These are phyloP conservation scores for Ophiocordyceps robertsii DNA, from an alignment of 2,329 filamentous ascomycete genomes.

Conservation along the genomic window DNA sequence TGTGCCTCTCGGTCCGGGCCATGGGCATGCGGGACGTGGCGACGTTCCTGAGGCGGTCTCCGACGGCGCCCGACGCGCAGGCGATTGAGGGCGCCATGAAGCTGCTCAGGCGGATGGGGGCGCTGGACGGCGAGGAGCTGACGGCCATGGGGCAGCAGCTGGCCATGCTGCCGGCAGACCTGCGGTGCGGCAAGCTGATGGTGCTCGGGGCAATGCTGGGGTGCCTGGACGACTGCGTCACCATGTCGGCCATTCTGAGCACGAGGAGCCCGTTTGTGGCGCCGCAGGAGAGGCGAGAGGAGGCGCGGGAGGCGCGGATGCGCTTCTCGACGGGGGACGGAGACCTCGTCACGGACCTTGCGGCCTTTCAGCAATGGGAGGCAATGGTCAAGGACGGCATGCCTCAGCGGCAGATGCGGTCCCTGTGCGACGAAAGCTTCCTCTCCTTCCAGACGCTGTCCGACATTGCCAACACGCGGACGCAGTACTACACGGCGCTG, in stretches of 20 bases:
- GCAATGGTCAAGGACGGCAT: slow-evolving; percentile 45
- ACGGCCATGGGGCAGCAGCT: slow-evolving; percentile 86
- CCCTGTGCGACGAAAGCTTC: slow-evolving; percentile 78
- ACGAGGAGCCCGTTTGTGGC: slow-evolving; percentile 77
- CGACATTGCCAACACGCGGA: slow-evolving; percentile 76
- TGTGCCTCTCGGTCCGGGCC: slow-evolving; percentile 86
- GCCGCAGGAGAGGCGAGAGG: slow-evolving; percentile 69
- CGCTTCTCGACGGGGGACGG: slow-evolving; percentile 67
- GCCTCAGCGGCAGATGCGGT: slow-evolving; percentile 49
- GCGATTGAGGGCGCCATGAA: slow-evolving; percentile 78
- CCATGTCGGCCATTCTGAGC: slow-evolving; percentile 85
- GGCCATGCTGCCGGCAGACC: slow-evolving; percentile 87
- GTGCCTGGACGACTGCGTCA: slow-evolving; percentile 77
- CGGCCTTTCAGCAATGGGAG: slow-evolving; percentile 74
- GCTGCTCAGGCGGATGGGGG: slow-evolving; percentile 73
- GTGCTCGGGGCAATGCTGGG: slow-evolving; percentile 91
- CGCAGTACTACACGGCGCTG: slow-evolving; percentile 75
- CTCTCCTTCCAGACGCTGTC: slow-evolving; percentile 70
- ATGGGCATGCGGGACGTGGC: slow-evolving; percentile 83
- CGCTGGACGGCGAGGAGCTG: slow-evolving; percentile 71
- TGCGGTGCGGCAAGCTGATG: slow-evolving; percentile 88
- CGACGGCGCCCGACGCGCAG: slow-evolving; percentile 74
- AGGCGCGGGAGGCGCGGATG: slow-evolving; percentile 63
- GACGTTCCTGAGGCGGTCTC: slow-evolving; percentile 68
- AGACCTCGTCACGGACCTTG: slow-evolving; percentile 76